Conservation (phyloP, 176 grass and related monocot genomes). For the Saccharum officinarum region DNA sequence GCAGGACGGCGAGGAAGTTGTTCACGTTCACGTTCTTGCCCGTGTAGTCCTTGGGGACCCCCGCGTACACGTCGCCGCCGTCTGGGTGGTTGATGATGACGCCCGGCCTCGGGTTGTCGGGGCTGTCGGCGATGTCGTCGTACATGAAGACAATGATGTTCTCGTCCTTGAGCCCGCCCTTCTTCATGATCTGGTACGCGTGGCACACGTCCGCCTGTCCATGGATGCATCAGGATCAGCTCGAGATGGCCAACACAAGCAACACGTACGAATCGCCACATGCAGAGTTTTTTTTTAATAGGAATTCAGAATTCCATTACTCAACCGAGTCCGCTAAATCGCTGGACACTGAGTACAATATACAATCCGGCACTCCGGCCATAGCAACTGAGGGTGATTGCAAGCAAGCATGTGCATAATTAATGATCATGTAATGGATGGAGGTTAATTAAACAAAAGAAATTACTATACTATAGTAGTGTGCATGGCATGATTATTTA, state of each 20-base stretch:
- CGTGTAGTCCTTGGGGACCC: constrained; percentile 93
- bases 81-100: constrained; percentile 72
- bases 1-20: constrained; percentile 72
- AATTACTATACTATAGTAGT: no score
- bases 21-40: constrained; percentile 53
- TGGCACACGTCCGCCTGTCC: constrained; percentile 70
- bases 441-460: no score
- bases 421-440: no score
- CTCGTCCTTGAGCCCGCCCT: constrained; percentile 76
- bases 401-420: no score
- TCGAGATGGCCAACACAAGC: not conserved
- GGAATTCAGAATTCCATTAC: no score
- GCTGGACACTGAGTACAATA: no score
- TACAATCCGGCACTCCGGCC: no score
- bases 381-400: not conserved
- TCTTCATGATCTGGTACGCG: constrained; percentile 90
- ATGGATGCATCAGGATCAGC: not conserved
- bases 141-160: constrained; percentile 91
- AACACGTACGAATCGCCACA: no score
- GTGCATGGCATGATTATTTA: no score
- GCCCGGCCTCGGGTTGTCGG: constrained; percentile 67
- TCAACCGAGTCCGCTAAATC: no score
- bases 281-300: no score
- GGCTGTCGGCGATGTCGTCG: constrained; percentile 70
- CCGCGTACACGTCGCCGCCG: constrained; percentile 79